Base-by-base conservation (phyloP, 2,329 filamentous ascomycete species). In the Pseudopithomyces maydicus region DNA sequence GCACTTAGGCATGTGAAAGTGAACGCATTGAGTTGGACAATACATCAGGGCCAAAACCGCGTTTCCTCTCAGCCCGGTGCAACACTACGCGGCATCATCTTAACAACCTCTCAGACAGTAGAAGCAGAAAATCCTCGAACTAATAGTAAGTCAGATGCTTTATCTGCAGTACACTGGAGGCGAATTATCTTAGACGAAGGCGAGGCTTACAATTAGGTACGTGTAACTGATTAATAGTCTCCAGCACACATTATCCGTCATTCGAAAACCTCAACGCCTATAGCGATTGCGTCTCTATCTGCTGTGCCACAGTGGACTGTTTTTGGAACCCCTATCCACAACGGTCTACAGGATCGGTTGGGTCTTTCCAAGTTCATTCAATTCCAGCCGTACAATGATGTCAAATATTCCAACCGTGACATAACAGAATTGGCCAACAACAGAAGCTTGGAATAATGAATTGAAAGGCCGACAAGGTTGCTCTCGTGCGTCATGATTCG, bases 131-230 rank as follows among this genome's bases (percentile, higher is more conserved):
- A 66, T 11, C 61, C 54, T 39, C 56, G 45, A 19, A 29, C 7
- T 12, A 57, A 55, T 19, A 19, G 12, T 1, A 36, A 7, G 10
- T 32, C 42, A 23, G 33, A 36, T 20, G n/a, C 59, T 11, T 39
- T 66, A 26, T 63, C 78, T 55, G 68, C 66, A 0, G 55, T 63
- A 0, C 46, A 52, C 0, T 82, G 80, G 80, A 75, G 59, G 4
- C 67, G 77, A 6, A 67, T 80, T 6, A 68, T 80, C 63, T 76
- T 87, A 0, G 80, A 82, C 12, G 84, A 86, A 66, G 43, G 43
- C 17, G 32, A n/a, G 26, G 11, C 26, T 14, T 32, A 19, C 14
- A 19, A 32, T 12, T 42, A 2, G 11, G 11, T 5, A 23, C 5
- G 6, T 10, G 19, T 5, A 8, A 29, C 26, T 8, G 5, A 44